These are phyloP conservation scores for Fusarium tricinctum DNA, from an alignment of 2,329 filamentous ascomycete species.

Conservation along the genomic window DNA sequence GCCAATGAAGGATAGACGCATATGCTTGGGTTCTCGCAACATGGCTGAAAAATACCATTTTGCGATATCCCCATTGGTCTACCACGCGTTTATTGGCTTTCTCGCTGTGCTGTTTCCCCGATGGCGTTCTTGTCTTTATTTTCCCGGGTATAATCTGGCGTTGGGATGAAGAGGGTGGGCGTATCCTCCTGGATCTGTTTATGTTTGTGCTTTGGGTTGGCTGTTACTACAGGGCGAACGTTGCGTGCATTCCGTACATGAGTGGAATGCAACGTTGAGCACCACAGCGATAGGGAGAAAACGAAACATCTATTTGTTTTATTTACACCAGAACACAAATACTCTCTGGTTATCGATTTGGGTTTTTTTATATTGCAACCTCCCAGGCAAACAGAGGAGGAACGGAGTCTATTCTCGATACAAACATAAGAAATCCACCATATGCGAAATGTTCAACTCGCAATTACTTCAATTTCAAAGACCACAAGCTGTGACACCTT, in stretches of 20 bases:
- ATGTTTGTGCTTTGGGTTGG: constrained; percentile 18
- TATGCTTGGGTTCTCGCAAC: background rate
- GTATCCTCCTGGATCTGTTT: constrained; percentile 22
- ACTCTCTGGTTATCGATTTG: constrained; percentile 24
- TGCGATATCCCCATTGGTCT: constrained; percentile 1
- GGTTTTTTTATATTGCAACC: constrained; percentile 13
- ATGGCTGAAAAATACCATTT: constrained; percentile 12
- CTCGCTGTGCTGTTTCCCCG: constrained; percentile 12
- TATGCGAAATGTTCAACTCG: constrained; percentile 11
- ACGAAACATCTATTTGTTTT: constrained; percentile 20
- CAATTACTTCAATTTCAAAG: background rate
- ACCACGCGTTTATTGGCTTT: constrained; percentile 2
- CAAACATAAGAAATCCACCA: constrained; percentile 38
- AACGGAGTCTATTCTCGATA: constrained; percentile 40
- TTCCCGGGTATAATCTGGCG: constrained; percentile 41
- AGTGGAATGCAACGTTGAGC: constrained; percentile 16
- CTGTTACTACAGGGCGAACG: constrained; percentile 3
- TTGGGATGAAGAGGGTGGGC: constrained; percentile 34
- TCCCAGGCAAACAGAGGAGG: constrained; percentile 10
- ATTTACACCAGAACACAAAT: constrained; percentile 21
- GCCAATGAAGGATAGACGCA: background rate
- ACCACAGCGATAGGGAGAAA: constrained; percentile 8
- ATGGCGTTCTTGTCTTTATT: constrained; percentile 41
- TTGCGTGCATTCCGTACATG: constrained; percentile 3
- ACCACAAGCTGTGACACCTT: background rate